A percentile compares a stretch with the other conserved stretches of the same genome.
Conservation (phyloP, 2,329 filamentous ascomycete genomes). For the Exophiala phaeomuriformis region DNA sequence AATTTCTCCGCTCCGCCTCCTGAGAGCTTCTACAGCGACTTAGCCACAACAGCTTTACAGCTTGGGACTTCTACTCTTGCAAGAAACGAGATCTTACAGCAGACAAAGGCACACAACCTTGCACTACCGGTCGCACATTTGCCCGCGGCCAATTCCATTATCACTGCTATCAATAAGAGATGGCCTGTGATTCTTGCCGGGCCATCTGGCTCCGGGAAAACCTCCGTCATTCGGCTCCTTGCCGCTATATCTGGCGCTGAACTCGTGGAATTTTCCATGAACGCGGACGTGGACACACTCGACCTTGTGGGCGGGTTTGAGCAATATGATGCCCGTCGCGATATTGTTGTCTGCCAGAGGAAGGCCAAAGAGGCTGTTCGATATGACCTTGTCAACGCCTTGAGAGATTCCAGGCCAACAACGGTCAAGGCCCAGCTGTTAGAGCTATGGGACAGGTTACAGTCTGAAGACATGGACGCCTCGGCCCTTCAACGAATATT, state of each 20-base stretch:
- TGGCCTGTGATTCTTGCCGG: constrained; percentile 88
- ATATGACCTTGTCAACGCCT: constrained; percentile 32
- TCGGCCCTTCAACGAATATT: not conserved
- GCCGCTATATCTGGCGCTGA: constrained; percentile 71
- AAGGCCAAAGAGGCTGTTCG: constrained; percentile 47
- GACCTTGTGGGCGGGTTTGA: constrained; percentile 96
- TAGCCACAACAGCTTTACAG: constrained; percentile 61
- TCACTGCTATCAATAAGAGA: constrained; percentile 77
- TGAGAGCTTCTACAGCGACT: constrained; percentile 61
- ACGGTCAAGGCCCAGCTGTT: not conserved
- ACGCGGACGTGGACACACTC: constrained; percentile 93
- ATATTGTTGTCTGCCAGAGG: constrained; percentile 55
- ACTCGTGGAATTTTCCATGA: constrained; percentile 78
- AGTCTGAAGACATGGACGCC: not conserved
- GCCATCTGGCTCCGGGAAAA: constrained; percentile 79
- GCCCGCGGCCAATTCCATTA: constrained; percentile 71
- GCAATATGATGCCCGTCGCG: constrained; percentile 75
- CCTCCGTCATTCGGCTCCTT: constrained; percentile 67
- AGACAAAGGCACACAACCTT: constrained; percentile 29
- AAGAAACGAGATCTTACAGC: constrained; percentile 46
- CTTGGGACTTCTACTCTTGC: constrained; percentile 67
- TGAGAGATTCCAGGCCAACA: not conserved
- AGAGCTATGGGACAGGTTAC: constrained; percentile 4
- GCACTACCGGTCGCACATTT: constrained; percentile 43
- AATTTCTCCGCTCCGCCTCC: not conserved